phyloP scores from a whole-genome alignment of 73 alveolate species.

The Tetrahymena elliotti region DNA sequence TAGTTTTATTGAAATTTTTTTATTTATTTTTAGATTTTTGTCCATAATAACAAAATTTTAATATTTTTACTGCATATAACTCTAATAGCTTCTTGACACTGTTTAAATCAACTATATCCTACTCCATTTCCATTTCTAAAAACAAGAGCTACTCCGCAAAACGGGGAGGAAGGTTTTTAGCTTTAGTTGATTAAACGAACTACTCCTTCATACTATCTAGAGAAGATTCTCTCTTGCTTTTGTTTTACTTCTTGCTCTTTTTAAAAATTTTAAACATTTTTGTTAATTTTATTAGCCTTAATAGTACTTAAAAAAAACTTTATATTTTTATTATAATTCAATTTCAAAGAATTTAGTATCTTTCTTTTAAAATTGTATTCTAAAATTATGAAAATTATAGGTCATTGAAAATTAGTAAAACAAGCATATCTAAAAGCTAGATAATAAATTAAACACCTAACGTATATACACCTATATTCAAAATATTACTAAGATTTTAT shows the following conservation, averaged over 20 bases:
- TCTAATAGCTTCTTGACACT: slow-evolving; percentile 30
- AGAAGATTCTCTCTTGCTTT: background rate
- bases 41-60: too few species aligned
- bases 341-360: background rate
- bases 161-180: slow-evolving; percentile 23
- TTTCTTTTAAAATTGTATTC: background rate
- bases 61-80: slow-evolving; percentile 19
- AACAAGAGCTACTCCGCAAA: slow-evolving; percentile 37
- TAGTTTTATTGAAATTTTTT: background rate
- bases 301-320: background rate
- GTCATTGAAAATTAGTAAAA: background rate
- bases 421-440: background rate
- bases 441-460: background rate
- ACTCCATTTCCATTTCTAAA: slow-evolving; percentile 40
- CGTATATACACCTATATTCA: background rate
- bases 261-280: background rate
- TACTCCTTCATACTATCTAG: background rate
- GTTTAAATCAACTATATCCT: slow-evolving; percentile 13
- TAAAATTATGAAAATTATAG: background rate
- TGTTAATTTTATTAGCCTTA: too few species aligned
- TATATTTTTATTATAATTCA: too few species aligned
- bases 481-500: too few species aligned
- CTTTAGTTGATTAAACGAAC: background rate
- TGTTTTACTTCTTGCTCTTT: background rate
- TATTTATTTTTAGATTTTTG: too few species aligned